Evolutionary conservation across 2,329 filamentous ascomycete species (phyloP).

Genomic region (Cercospora sp.): DNA sequence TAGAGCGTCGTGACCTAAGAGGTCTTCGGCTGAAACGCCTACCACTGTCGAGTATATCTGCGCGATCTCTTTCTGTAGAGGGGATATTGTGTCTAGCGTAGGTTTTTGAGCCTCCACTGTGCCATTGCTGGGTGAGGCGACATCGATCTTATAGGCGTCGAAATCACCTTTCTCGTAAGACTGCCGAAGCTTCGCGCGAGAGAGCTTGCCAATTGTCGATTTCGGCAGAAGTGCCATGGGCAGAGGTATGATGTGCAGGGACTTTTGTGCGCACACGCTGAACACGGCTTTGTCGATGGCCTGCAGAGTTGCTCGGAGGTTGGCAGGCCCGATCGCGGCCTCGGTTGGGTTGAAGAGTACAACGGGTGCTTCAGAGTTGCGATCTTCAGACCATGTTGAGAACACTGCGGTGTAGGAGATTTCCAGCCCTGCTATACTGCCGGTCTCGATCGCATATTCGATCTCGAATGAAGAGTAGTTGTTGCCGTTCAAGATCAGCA

Average conservation of each 20-base stretch:
- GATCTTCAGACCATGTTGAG: constrained; percentile 26
- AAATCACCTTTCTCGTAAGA: constrained; percentile 22
- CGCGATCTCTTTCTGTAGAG: constrained; percentile 24
- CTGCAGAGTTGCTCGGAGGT: constrained; percentile 20
- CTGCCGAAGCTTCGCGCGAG: constrained; percentile 25
- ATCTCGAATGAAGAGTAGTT: constrained; percentile 30
- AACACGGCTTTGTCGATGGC: constrained; percentile 24
- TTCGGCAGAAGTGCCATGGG: constrained; percentile 25
- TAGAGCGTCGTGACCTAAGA: constrained; percentile 20
- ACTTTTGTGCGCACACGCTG: constrained; percentile 25
- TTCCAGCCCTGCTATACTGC: constrained; percentile 18
- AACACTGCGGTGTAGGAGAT: constrained; percentile 27
- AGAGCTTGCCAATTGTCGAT: constrained; percentile 31
- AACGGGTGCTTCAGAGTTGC: constrained; percentile 24
- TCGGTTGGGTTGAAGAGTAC: constrained; percentile 29
- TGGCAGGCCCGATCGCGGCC: constrained; percentile 23
- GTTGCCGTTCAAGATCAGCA: constrained; percentile 29
- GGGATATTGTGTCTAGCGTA: constrained; percentile 13
- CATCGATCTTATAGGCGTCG: constrained; percentile 18
- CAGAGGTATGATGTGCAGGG: constrained; percentile 25
- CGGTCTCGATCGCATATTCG: constrained; percentile 27
- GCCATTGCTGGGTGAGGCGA: background rate
- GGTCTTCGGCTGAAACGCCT: constrained; percentile 13
- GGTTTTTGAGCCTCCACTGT: background rate
- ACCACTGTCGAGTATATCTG: constrained; percentile 24